These are phyloP conservation scores for Globisporangium viniferum DNA, from an alignment of 352 stramenopile genomes.

Conservation along the genomic window DNA sequence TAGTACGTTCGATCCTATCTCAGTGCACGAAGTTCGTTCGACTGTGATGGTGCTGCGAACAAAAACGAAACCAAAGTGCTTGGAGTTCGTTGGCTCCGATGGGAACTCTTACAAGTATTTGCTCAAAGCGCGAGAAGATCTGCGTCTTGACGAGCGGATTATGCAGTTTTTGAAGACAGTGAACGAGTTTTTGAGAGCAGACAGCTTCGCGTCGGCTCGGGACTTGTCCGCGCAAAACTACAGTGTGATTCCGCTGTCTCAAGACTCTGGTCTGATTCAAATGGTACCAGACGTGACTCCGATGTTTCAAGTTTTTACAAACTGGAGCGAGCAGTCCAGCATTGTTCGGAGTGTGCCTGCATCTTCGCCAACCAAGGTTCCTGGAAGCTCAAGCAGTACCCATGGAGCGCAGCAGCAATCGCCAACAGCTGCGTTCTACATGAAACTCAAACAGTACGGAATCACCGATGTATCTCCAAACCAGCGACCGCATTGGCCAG, in stretches of 20 bases:
- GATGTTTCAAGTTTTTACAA: constrained; percentile 80
- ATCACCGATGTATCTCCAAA: constrained; percentile 67
- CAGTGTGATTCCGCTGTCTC: constrained; percentile 75
- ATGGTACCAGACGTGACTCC: constrained; percentile 81
- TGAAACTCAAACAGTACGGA: constrained; percentile 76
- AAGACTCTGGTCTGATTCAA: constrained; percentile 81
- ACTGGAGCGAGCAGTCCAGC: constrained; percentile 28
- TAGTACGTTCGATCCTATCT: constrained; percentile 21
- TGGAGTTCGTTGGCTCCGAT: constrained; percentile 77
- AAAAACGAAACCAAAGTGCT: constrained; percentile 85
- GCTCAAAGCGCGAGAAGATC: constrained; percentile 85
- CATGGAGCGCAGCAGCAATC: constrained; percentile 27
- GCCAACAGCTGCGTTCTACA: constrained; percentile 79
- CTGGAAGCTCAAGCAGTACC: not conserved
- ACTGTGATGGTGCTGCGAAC: constrained; percentile 62
- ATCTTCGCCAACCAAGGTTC: constrained; percentile 13
- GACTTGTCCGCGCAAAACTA: constrained; percentile 63
- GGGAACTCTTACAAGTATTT: constrained; percentile 75
- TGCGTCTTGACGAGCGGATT: constrained; percentile 87
- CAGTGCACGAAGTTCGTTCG: constrained; percentile 34
- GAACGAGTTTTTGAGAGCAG: constrained; percentile 65
- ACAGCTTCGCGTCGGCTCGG: constrained; percentile 37
- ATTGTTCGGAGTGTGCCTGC: constrained; percentile 21
- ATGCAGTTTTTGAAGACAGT: constrained; percentile 86
- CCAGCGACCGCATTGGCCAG: constrained; percentile 61